phyloP scores from a whole-genome alignment of 306 rosid species.

The Begonia masoniana region DNA sequence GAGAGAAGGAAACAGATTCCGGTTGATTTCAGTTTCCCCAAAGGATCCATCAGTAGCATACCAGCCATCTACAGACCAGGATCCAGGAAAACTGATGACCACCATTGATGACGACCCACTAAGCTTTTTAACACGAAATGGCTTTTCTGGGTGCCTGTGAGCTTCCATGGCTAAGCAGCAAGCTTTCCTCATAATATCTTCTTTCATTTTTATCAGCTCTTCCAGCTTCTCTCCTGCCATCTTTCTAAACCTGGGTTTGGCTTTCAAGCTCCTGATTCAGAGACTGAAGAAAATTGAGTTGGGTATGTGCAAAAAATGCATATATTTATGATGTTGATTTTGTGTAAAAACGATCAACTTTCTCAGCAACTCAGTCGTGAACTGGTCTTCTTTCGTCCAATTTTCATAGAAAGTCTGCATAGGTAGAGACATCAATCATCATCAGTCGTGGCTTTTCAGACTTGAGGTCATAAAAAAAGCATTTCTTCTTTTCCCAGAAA shows the following conservation, averaged over 20 bases:
- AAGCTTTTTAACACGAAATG: constrained; percentile 7
- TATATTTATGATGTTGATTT: too few species aligned
- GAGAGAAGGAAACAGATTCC: constrained; percentile 30
- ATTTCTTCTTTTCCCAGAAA: too few species aligned
- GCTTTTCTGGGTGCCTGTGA: constrained; percentile 16
- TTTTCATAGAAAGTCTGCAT: too few species aligned
- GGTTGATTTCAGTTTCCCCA: constrained; percentile 35
- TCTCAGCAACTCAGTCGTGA: too few species aligned
- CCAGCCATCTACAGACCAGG: constrained; percentile 32
- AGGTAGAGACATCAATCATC: too few species aligned
- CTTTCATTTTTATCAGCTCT: constrained; percentile 18
- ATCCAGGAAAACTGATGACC: constrained; percentile 39
- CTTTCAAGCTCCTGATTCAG: not conserved
- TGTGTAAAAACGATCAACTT: too few species aligned
- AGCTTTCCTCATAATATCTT: constrained; percentile 24
- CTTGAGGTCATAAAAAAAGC: too few species aligned
- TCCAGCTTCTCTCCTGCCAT: constrained; percentile 27
- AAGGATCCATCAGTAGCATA: constrained; percentile 16
- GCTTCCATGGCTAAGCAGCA: constrained; percentile 24
- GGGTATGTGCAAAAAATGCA: too few species aligned
- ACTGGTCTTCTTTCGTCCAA: too few species aligned
- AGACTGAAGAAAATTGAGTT: too few species aligned
- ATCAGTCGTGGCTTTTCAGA: too few species aligned
- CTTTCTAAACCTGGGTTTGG: not conserved
- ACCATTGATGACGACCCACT: constrained; percentile 11